Evolutionary conservation across 31 red algal species (phyloP).

Genomic region (Asparagopsis taxiformis): DNA sequence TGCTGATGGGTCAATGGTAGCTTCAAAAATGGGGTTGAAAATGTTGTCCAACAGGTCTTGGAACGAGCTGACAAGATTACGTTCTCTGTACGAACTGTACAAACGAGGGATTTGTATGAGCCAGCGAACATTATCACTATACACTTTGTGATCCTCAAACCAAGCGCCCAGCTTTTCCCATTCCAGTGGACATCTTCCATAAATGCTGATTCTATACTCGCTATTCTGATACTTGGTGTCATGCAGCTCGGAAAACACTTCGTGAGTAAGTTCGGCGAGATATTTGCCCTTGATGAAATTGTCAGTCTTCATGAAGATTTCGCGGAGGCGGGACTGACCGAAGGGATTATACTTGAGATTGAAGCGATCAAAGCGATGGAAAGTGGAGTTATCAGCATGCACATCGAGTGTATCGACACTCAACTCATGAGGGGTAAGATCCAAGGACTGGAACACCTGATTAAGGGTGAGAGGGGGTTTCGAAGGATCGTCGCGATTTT

Average conservation of each 20-base stretch:
- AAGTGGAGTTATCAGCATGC: slow-evolving; percentile 86
- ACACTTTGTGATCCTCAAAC: slow-evolving; percentile 79
- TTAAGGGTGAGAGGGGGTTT: slow-evolving; percentile 57
- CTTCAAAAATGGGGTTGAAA: slow-evolving; percentile 93
- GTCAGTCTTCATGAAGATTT: slow-evolving; percentile 97
- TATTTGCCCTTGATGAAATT: slow-evolving; percentile 90
- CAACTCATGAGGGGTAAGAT: slow-evolving; percentile 79
- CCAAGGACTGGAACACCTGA: slow-evolving; percentile 80
- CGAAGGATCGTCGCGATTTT: slow-evolving; percentile 57
- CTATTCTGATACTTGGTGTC: slow-evolving; percentile 89
- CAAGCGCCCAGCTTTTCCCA: slow-evolving; percentile 83
- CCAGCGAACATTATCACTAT: slow-evolving; percentile 87
- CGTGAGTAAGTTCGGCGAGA: slow-evolving; percentile 89
- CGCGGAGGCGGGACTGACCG: slow-evolving; percentile 83
- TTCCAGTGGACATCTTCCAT: slow-evolving; percentile 71
- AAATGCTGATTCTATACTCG: slow-evolving; percentile 93
- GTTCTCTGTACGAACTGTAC: slow-evolving; percentile 71
- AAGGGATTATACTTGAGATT: slow-evolving; percentile 95
- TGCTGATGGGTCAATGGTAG: slow-evolving; percentile 74
- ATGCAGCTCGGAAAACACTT: slow-evolving; percentile 74
- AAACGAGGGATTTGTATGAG: slow-evolving; percentile 95
- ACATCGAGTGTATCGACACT: slow-evolving; percentile 95
- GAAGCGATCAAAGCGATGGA: slow-evolving; percentile 98
- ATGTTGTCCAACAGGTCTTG: slow-evolving; percentile 97
- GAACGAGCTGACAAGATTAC: slow-evolving; percentile 62